A percentile compares a stretch with the other conserved stretches of the same genome.
Conservation (phyloP, 2,329 filamentous ascomycete genomes). For the Rutstroemia sp. region DNA sequence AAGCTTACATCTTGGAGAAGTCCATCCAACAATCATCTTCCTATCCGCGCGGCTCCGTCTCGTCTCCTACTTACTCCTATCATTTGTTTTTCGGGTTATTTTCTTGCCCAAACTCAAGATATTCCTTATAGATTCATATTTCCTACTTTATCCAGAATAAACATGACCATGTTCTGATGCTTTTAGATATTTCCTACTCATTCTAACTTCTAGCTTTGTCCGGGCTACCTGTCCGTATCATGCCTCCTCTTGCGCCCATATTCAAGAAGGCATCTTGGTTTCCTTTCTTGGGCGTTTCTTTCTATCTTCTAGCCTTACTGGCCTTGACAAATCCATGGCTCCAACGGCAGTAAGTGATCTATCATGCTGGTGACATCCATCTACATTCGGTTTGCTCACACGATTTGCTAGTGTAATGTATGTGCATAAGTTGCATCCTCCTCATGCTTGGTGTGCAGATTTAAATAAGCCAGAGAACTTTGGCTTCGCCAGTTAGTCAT, state of each 20-base stretch:
- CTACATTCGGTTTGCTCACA: not conserved
- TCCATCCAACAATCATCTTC: too few species aligned
- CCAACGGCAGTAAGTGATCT: constrained; percentile 65
- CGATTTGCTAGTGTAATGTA: constrained; percentile 57
- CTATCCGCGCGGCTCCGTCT: too few species aligned
- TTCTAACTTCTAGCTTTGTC: not conserved
- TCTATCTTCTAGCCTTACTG: constrained; percentile 62
- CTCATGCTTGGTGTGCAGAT: constrained; percentile 58
- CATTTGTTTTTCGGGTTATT: too few species aligned
- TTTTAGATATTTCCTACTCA: too few species aligned
- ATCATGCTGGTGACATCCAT: not conserved
- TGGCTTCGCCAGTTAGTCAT: constrained; percentile 69
- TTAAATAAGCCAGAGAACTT: constrained; percentile 71
- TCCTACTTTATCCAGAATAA: too few species aligned
- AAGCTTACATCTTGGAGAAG: too few species aligned
- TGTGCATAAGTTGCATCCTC: constrained; percentile 65
- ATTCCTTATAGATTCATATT: too few species aligned
- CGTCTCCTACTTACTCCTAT: too few species aligned
- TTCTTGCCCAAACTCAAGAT: too few species aligned
- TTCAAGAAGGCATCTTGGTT: constrained; percentile 41
- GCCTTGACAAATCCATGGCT: constrained; percentile 61
- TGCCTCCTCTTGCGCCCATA: constrained; percentile 33
- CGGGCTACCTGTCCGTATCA: constrained; percentile 4
- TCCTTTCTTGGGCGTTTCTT: constrained; percentile 49
- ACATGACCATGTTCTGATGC: too few species aligned